Evolutionary conservation across 495 filamentous ascomycete species (phyloP), one percentile per base, ranked within the genome.

Genomic region (Parmelia sp.): DNA sequence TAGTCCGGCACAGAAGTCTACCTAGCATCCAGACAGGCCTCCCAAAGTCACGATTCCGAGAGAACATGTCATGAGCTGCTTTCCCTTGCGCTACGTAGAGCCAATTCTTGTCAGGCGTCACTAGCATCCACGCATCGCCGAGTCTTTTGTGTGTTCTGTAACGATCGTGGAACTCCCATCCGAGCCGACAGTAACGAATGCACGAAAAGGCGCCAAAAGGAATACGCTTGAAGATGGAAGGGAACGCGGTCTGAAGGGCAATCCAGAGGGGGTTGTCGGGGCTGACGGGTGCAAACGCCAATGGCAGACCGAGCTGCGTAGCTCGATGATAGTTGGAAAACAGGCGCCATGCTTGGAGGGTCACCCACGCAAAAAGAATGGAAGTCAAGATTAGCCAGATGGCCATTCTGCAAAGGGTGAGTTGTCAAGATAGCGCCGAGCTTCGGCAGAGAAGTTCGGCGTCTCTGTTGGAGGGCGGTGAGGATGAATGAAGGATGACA

Each of bases 191-290:
- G 23, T 27, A 49, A 4, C 23, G 8, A 27, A 17, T 23, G 44
- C 9, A 19, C 0, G 44, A 25, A 3, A 47, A 23, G 9, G n/a
- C n/a, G 7, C 19, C n/a, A 12, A 62, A 36, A 36, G 35, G 35
- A 36, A 36, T 36, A 10, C 4, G 35, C 4, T 36, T 36, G 35
- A 36, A 36, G 35, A 36, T 10, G 35, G 10, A 36, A 15, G 19
- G 60, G 51, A 44, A 67, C 29, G 47, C 63, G 60, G 51, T 66
- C 61, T 61, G 62, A 21, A 64, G 39, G 61, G 63, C 56, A 65
- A 73, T 72, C 66, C 71, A 76, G 59, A 74, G 29, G 15, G 70
- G 63, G 57, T 73, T 76, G 19, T 69, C 62, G 23, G 71, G 69
- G 44, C 58, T 67, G 39, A 76, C 63, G 0, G 71, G 74, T 25